Evolutionary conservation across 352 stramenopile species (phyloP).

Genomic region (Phytophthora palmivora): DNA sequence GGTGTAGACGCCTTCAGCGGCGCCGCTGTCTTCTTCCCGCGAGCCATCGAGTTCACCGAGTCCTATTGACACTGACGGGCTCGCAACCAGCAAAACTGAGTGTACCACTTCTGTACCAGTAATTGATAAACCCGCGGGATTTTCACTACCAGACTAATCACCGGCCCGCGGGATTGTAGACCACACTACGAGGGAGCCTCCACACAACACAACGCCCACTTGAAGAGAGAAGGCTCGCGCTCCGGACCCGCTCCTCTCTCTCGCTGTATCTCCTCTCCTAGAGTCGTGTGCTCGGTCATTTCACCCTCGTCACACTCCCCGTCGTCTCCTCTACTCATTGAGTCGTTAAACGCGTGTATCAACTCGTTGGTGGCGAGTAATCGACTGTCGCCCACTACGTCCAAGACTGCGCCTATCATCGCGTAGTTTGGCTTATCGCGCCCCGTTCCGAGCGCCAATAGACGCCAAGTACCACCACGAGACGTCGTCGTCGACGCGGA

Average conservation of each 20-base stretch:
- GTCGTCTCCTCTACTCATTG: conserved; percentile 13
- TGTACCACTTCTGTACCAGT: conserved; percentile 28
- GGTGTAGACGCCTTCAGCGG: conserved; percentile 53
- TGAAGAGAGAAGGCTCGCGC: conserved; percentile 42
- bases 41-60: conserved; percentile 38
- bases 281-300: not conserved
- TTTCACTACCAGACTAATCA: too few relatives aligned
- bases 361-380: conserved; percentile 16
- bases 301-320: conserved; percentile 1
- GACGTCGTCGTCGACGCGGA: conserved; percentile 25
- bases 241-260: conserved; percentile 13
- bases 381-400: conserved; percentile 2
- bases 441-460: conserved; percentile 8
- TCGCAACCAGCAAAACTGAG: conserved; percentile 43
- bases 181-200: conserved; percentile 10
- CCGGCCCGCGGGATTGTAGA: conserved; percentile 18
- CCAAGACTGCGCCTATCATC: conserved; percentile 3
- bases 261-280: conserved; percentile 13
- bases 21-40: conserved; percentile 40
- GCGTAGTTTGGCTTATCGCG: conserved; percentile 16
- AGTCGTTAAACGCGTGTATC: conserved; percentile 10
- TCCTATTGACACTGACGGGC: conserved; percentile 27
- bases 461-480: conserved; percentile 29
- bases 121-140: conserved; percentile 7
- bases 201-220: conserved; percentile 37